Evolutionary conservation across 176 grass and related monocot genomes (phyloP), one percentile per base, ranked within the genome.

Genomic region (Oropetium thomaeum): DNA sequence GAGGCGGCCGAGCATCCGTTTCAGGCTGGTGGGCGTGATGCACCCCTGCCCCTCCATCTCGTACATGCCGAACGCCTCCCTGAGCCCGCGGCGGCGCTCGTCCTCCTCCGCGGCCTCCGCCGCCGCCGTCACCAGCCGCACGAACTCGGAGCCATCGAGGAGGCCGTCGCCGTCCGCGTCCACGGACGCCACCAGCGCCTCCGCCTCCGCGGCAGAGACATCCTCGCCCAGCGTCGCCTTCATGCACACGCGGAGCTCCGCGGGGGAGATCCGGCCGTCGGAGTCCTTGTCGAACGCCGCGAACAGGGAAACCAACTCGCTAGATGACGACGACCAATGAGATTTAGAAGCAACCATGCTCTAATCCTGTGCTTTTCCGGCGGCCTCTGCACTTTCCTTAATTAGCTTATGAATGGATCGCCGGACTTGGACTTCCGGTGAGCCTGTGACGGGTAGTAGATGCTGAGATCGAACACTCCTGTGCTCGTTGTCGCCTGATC

Each of bases 91-190:
- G 59, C 17, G 13, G 28, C 65, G 38, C 58, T 58, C 58, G 44
- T 70, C 77, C 11, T 81, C 84, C 42, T 5, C 59, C 34, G 1
- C 63, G 4, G 7, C 76, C 49, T 7, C 7, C 39, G 1, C 67
- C 5, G 5, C 65, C 35, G n/a, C 10, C 30, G 15, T 8, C n/a
- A 68, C 70, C 58, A 89, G 77, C 11, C 67, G 5, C 19, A 70
- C 58, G 71, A 89, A 89, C 58, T 89, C 82, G 19, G 17, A 40
- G 19, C 35, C 71, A 71, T 62, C 53, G 4, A 85, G 49, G 3
- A 84, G 65, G 49, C 82, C 72, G 65, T 85, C 87, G 39, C 82
- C 87, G 82, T 89, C 82, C 0, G 51, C 34, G 72, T 89, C 87
- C 15, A 22, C 77, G 5, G 52, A 81, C 3, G 48, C 58, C 59